Conservation (phyloP, 2,329 filamentous ascomycete genomes). For the Epicoccum sorghinum region DNA sequence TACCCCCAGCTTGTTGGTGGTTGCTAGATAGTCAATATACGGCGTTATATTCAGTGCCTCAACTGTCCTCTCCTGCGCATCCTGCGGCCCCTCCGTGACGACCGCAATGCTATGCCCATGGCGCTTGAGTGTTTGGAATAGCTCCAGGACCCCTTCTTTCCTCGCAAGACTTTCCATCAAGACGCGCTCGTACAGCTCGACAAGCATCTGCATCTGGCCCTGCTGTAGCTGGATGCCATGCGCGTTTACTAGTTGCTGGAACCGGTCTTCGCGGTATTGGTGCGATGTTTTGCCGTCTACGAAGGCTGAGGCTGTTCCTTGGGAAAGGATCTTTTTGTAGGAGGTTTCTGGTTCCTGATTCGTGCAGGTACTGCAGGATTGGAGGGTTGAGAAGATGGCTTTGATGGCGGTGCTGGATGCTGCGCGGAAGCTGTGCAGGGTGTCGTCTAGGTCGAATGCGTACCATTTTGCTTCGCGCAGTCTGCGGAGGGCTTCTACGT, state of each 20-base stretch:
- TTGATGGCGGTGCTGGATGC: conserved; percentile 48
- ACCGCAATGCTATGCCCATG: conserved; percentile 51
- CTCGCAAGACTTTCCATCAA: background rate
- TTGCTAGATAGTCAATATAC: conserved; percentile 41
- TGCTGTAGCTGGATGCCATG: conserved; percentile 37
- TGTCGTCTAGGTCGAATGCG: conserved; percentile 58
- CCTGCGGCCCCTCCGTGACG: conserved; percentile 56
- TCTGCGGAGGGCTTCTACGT: background rate
- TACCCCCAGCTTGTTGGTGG: conserved; percentile 40
- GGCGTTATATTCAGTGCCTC: conserved; percentile 37
- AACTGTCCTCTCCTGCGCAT: conserved; percentile 55
- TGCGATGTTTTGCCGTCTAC: conserved; percentile 53
- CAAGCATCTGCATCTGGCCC: background rate
- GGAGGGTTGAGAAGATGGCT: conserved; percentile 42
- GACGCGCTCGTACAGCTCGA: background rate
- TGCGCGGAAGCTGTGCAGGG: conserved; percentile 55
- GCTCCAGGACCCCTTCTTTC: conserved; percentile 43
- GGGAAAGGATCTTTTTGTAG: conserved; percentile 46
- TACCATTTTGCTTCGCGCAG: conserved; percentile 42
- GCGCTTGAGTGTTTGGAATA: conserved; percentile 45
- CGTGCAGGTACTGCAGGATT: background rate
- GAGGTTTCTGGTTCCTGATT: conserved; percentile 1
- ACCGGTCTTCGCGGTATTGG: conserved; percentile 53
- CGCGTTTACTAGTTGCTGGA: conserved; percentile 21
- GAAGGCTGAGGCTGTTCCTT: conserved; percentile 51